A percentile compares a stretch with the other conserved stretches of the same genome.
These are phyloP conservation scores for Globisporangium barbulae DNA, from an alignment of 352 stramenopile species.

Conservation along the genomic window DNA sequence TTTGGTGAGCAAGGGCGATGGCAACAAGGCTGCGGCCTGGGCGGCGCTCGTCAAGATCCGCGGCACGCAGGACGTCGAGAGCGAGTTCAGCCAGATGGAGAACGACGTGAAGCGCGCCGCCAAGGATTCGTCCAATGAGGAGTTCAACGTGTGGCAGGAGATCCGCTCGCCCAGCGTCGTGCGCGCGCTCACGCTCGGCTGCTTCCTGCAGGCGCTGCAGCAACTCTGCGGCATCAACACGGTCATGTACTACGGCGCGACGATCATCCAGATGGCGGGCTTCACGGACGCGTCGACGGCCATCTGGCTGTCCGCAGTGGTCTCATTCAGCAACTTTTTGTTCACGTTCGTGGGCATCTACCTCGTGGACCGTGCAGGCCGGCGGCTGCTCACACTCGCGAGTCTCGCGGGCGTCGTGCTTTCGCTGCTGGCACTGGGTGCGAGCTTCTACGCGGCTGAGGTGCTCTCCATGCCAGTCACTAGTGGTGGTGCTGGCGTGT, in stretches of 20 bases:
- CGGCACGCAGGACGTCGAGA: conserved; percentile 42
- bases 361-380: conserved; percentile 47
- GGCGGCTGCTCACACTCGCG: conserved; percentile 43
- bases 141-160: conserved; percentile 35
- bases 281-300: conserved; percentile 68
- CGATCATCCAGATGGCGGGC: conserved; percentile 78
- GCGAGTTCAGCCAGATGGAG: conserved; percentile 59
- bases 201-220: conserved; percentile 54
- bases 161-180: conserved; percentile 31
- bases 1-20: conserved; percentile 37
- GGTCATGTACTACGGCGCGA: conserved; percentile 86
- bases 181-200: conserved; percentile 53
- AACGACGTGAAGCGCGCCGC: conserved; percentile 30
- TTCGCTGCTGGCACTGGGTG: conserved; percentile 39
- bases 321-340: conserved; percentile 68
- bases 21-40: conserved; percentile 37
- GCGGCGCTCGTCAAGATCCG: conserved; percentile 49
- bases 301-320: conserved; percentile 75
- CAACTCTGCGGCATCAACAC: conserved; percentile 88
- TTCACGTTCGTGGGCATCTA: conserved; percentile 65
- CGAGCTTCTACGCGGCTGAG: conserved; percentile 41
- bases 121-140: conserved; percentile 13
- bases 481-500: conserved; percentile 22
- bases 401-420: conserved; percentile 44
- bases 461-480: conserved; percentile 25